Percentiles rank a stretch among this genome's conserved stretches.
Evolutionary conservation across 306 rosid species (phyloP).

Genomic region (Ochetophila trinervis): DNA sequence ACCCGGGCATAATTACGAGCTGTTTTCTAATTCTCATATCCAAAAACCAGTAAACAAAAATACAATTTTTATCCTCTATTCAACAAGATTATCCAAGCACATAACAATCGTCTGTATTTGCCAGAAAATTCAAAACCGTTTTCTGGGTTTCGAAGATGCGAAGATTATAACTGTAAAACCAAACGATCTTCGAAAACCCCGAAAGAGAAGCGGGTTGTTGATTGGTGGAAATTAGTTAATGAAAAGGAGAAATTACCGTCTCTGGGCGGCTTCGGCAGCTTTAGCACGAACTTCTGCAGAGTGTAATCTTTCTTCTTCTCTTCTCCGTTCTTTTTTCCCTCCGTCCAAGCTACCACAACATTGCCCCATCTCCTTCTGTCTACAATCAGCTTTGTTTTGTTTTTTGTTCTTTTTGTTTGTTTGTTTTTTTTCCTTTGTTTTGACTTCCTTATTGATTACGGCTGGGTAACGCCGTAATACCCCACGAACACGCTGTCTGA

Average conservation of each 20-base stretch:
- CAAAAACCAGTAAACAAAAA: neutral
- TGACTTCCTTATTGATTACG: too few species aligned
- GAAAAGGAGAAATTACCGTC: slow-evolving; percentile 34
- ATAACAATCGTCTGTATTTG: neutral
- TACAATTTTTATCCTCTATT: too few species aligned
- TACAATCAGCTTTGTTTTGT: neutral
- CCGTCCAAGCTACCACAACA: slow-evolving; percentile 78
- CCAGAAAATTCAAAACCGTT: neutral
- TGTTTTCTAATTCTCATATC: too few species aligned
- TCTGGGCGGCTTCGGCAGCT: slow-evolving; percentile 96
- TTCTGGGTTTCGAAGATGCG: neutral
- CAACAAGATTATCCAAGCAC: neutral
- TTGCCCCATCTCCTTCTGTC: slow-evolving; percentile 51
- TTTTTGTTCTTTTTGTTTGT: neutral
- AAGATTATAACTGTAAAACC: neutral
- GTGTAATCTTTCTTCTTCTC: slow-evolving; percentile 73
- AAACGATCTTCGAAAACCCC: neutral
- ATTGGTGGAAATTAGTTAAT: too few species aligned
- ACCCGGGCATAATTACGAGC: too few species aligned
- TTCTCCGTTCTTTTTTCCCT: slow-evolving; percentile 57
- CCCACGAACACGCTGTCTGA: too few species aligned
- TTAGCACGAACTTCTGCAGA: slow-evolving; percentile 73
- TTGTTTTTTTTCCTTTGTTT: neutral
- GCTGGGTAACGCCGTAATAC: too few species aligned
- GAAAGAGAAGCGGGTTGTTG: neutral